Base-by-base conservation (phyloP, 2,329 filamentous ascomycete genomes). In the Colletotrichum shisoi region DNA sequence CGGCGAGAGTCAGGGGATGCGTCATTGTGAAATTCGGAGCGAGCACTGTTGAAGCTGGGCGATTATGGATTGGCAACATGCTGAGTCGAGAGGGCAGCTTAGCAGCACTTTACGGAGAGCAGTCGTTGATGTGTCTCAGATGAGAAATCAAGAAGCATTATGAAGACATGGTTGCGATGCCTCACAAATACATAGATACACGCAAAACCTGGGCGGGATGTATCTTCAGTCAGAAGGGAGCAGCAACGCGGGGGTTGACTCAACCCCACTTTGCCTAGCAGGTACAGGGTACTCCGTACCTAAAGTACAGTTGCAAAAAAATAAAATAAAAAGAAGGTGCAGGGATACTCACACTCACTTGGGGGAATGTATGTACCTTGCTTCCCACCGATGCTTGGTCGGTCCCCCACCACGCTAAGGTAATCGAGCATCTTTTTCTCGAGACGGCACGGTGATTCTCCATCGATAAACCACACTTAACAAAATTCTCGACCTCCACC, bases 1-100 rank as follows among this genome's bases (percentile, higher is more conserved):
- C 91, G 13, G 91, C 93, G 15, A 85, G 85, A 31, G 88, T 96
- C 40, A 85, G 93, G 60, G 90, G 92, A 4, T 97, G 94, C 74
- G 90, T 95, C 3, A 84, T 97, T 31, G 90, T 98, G 71, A 98
- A 98, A 77, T 96, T 98, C 76, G 93, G 92, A 1, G 92, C 94
- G 1, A 84, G 83, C 62, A 90, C 89, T 51, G 90, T 97, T 27
- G 93, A 98, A 76, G 90, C 89, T 31, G 93, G 90, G 4, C 87
- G 91, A 71, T 80, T 85, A 53, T 98, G 94, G 93, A 83, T 98
- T 65, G 87, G 88, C 11, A 83, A 83, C 7, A 91, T 97, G 86
- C 80, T 97, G 53, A 79, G 83, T 52, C 84, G 87, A 69, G 92
- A 97, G 76, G 91, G 91, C 1, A 94, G 87, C 69, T 82, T 97